These are phyloP conservation scores for Antrodiella citrinella DNA, from an alignment of 768 basidiomycete genomes.

Conservation along the genomic window DNA sequence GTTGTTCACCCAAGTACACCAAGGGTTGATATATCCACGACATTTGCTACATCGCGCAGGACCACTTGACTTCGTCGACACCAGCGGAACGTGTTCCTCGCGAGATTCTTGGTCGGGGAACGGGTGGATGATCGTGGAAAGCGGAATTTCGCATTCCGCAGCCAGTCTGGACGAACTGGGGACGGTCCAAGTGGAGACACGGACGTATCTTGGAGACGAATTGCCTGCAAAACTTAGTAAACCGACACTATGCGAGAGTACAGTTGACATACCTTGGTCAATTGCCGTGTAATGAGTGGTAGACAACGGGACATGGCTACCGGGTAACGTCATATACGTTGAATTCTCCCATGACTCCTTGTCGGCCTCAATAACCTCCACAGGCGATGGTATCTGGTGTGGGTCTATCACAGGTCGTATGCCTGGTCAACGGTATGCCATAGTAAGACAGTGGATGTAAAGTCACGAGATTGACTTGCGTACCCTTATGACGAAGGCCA, in stretches of 20 bases:
- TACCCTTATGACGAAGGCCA: conserved; percentile 40
- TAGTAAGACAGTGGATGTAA: background rate
- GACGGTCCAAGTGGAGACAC: conserved; percentile 84
- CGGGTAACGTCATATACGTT: conserved; percentile 55
- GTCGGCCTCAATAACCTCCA: conserved; percentile 72
- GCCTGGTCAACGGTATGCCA: conserved; percentile 35
- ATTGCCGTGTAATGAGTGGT: conserved; percentile 84
- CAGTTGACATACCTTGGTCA: conserved; percentile 63
- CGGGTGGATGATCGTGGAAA: conserved; percentile 82
- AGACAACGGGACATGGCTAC: conserved; percentile 67
- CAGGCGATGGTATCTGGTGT: conserved; percentile 85
- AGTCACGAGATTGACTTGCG: conserved; percentile 7
- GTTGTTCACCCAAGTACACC: conserved; percentile 79
- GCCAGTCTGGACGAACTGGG: conserved; percentile 76
- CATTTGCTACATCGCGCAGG: conserved; percentile 83
- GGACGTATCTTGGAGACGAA: conserved; percentile 84
- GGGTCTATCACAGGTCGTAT: conserved; percentile 80
- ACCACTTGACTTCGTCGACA: conserved; percentile 62
- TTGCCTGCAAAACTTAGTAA: conserved; percentile 44
- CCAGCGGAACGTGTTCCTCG: conserved; percentile 74
- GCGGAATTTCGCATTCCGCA: conserved; percentile 73
- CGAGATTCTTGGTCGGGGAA: conserved; percentile 75
- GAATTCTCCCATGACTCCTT: conserved; percentile 70
- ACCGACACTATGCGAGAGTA: background rate
- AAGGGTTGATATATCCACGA: conserved; percentile 88